phyloP scores from a whole-genome alignment of 306 rosid species.

The Fagus sylvatica region DNA sequence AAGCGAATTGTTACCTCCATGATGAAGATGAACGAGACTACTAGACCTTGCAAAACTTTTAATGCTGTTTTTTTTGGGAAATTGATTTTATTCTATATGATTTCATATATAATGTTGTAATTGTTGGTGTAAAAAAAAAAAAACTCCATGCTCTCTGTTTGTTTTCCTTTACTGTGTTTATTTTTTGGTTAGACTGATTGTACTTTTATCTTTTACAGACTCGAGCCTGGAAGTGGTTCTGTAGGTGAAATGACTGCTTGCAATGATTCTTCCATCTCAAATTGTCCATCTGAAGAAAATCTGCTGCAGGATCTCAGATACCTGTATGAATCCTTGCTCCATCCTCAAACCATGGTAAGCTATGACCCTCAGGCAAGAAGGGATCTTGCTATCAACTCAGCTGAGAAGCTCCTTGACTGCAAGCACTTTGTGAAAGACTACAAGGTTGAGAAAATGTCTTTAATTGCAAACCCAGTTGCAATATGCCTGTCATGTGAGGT shows the following conservation, averaged over 20 bases:
- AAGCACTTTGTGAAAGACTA: conserved; percentile 90
- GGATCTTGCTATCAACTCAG: conserved; percentile 57
- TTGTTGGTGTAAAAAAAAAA: background rate
- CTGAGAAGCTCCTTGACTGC: conserved; percentile 88
- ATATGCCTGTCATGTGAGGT: conserved; percentile 59
- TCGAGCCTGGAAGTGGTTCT: conserved; percentile 48
- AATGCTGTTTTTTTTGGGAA: background rate
- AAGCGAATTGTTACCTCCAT: background rate
- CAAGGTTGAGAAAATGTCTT: conserved; percentile 39
- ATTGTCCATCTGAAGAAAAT: conserved; percentile 61
- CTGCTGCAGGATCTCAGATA: conserved; percentile 67
- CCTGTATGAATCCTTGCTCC: conserved; percentile 73
- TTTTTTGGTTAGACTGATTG: background rate
- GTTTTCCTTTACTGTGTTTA: conserved; percentile 2
- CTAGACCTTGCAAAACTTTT: no score
- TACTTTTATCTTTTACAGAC: conserved; percentile 42
- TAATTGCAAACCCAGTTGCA: conserved; percentile 27
- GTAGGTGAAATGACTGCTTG: conserved; percentile 31
- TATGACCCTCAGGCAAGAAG: conserved; percentile 52
- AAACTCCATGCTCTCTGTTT: conserved; percentile 1
- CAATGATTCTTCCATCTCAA: conserved; percentile 38
- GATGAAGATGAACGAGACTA: no score
- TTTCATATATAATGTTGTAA: background rate
- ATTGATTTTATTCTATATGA: background rate
- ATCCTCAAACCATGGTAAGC: conserved; percentile 64